Percentiles rank a stretch among this genome's conserved stretches.
These are phyloP conservation scores for Olyra latifolia DNA, from an alignment of 176 grass and related monocot genomes.

Conservation along the genomic window DNA sequence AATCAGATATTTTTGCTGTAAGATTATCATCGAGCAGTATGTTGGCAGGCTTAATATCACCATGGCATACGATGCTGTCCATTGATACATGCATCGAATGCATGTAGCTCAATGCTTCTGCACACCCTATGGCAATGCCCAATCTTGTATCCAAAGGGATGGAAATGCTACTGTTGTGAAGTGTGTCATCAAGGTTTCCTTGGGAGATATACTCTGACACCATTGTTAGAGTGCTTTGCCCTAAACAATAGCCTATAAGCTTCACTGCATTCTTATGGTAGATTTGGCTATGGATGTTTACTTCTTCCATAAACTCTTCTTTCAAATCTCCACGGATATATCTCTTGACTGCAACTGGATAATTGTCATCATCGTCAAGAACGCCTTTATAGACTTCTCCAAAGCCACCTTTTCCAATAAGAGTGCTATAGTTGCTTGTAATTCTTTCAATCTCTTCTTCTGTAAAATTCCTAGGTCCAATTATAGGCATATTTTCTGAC, in stretches of 20 bases:
- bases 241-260: conserved; percentile 14
- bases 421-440: conserved; percentile 17
- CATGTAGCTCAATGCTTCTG: conserved; percentile 39
- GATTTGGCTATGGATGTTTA: conserved; percentile 12
- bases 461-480: conserved; percentile 4
- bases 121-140: conserved; percentile 28
- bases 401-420: conserved; percentile 19
- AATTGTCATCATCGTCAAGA: conserved; percentile 2
- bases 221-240: not conserved
- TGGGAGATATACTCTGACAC: conserved; percentile 19
- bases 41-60: conserved; percentile 37
- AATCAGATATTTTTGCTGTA: conserved; percentile 11
- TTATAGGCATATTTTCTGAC: no score
- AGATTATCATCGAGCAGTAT: conserved; percentile 28
- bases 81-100: conserved; percentile 26
- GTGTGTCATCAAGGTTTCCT: conserved; percentile 25
- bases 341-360: conserved; percentile 34
- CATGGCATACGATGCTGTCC: not conserved
- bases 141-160: conserved; percentile 26
- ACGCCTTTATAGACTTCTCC: conserved; percentile 23
- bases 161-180: not conserved
- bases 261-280: conserved; percentile 25
- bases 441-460: conserved; percentile 23
- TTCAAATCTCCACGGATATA: conserved; percentile 8
- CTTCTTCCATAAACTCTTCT: conserved; percentile 18